These are phyloP conservation scores for Poronia punctata DNA, from an alignment of 495 filamentous ascomycete genomes.

Conservation along the genomic window DNA sequence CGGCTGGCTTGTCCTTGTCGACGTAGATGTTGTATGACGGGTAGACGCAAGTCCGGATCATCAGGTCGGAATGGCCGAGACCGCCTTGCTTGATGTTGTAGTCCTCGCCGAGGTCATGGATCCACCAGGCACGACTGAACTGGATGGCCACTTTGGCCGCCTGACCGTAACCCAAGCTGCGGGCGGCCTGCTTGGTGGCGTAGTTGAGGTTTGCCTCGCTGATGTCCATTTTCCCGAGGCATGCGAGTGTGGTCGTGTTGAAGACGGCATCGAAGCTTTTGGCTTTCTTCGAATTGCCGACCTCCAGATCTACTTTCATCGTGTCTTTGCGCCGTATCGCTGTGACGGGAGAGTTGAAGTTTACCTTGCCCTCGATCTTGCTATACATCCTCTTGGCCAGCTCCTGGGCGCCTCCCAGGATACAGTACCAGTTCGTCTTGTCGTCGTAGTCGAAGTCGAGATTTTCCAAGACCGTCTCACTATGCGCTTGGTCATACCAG, in stretches of 20 bases:
- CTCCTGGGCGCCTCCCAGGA: constrained; percentile 16
- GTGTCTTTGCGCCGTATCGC: too few relatives aligned
- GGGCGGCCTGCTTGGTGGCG: constrained; percentile 20
- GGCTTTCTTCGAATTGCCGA: not conserved
- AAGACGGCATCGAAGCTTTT: constrained; percentile 23
- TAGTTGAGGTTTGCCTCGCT: constrained; percentile 11
- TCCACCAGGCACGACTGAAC: constrained; percentile 29
- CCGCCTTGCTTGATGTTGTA: constrained; percentile 22
- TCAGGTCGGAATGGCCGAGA: constrained; percentile 28
- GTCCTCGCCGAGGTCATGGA: constrained; percentile 7
- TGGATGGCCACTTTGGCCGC: constrained; percentile 28
- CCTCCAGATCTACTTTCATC: constrained; percentile 10
- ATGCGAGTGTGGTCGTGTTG: constrained; percentile 22
- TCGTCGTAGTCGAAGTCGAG: constrained; percentile 25
- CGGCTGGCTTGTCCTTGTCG: constrained; percentile 17
- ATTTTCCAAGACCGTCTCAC: constrained; percentile 27
- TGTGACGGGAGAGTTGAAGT: too few relatives aligned
- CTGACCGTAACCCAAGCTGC: constrained; percentile 23
- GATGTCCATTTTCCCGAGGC: constrained; percentile 24
- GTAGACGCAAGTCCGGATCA: constrained; percentile 36
- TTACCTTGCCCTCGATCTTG: constrained; percentile 11
- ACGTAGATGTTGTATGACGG: constrained; percentile 34
- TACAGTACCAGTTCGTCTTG: constrained; percentile 13
- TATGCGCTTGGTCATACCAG: constrained; percentile 26
- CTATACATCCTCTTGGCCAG: constrained; percentile 10